Evolutionary conservation across 495 filamentous ascomycete species (phyloP), one percentile per base, ranked within the genome.

Genomic region (Penicillium macrosclerotiorum): DNA sequence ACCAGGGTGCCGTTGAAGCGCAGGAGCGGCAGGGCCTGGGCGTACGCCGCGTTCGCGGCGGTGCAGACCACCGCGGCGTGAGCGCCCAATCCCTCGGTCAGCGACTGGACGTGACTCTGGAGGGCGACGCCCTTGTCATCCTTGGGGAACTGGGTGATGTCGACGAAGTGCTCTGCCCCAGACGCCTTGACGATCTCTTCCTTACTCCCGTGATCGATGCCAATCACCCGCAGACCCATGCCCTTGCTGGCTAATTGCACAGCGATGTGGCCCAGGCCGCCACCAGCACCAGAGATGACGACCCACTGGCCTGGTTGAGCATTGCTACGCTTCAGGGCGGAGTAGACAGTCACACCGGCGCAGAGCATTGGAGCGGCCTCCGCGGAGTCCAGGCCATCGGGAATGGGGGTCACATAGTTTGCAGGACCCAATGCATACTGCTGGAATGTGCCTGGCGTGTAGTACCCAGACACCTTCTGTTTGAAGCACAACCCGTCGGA

Each of bases 141-240:
- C 9, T 59, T 62, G 1, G 67, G 65, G 54, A 75, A 76, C 45
- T 79, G 71, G n/a, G 78, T 80, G 37, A 83, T 62, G 45, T 85
- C 83, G 43, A 89, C 68, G 59, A 88, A 89, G 44, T 77, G 71
- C 61, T 88, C 84, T 2, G 84, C 85, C 1, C 85, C 85, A 25
- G 69, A 80, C 0, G 72, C 69, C 16, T 73, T 71, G 20, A 82
- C 76, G n/a, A 84, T 52, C 2, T 75, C 64, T 45, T 79, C 74
- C 57, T 88, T 88, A 42, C 69, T 73, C 36, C 80, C 78, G 53
- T 76, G 68, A 62, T 89, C 85, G 57, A 89, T 78, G 18, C 81
- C 83, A 43, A 89, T 82, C 20, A 88, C 81, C 14, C 85, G 76
- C 13, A 82, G 62, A 3, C 76, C 81, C 77, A 89, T 86, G 3